Evolutionary conservation across 208 protist genomes (phyloP).

Genomic region (Leishmania tropica): DNA sequence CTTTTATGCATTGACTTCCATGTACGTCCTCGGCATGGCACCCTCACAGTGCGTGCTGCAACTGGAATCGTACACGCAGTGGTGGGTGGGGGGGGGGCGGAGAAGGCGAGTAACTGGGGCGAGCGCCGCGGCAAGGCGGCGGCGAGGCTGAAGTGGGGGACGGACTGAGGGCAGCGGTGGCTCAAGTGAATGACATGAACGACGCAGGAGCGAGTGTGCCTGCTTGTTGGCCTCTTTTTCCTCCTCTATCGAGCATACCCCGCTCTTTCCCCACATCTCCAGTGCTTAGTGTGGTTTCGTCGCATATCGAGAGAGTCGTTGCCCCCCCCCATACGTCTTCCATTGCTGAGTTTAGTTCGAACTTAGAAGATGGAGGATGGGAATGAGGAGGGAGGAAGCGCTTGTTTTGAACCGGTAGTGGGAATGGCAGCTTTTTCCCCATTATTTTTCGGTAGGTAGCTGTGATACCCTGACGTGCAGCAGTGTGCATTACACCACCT

Average conservation of each 20-base stretch:
- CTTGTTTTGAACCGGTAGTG: neutral
- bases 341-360: neutral
- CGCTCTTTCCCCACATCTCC: neutral
- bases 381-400: neutral
- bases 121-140: neutral
- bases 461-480: neutral
- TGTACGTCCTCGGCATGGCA: neutral
- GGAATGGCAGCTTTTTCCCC: neutral
- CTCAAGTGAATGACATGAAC: neutral
- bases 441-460: neutral
- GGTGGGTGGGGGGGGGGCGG: too few relatives aligned
- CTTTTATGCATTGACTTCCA: neutral
- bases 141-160: neutral
- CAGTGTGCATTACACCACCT: neutral
- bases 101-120: neutral
- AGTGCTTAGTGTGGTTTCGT: neutral
- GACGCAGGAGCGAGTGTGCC: neutral
- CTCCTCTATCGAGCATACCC: neutral
- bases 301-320: neutral
- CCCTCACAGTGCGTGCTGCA: neutral
- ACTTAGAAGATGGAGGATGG: neutral
- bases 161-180: neutral
- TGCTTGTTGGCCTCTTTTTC: neutral
- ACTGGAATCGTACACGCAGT: neutral
- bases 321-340: neutral